phyloP scores from a whole-genome alignment of 1,284 basidiomycete genomes.

The Trichosporon asahii region DNA sequence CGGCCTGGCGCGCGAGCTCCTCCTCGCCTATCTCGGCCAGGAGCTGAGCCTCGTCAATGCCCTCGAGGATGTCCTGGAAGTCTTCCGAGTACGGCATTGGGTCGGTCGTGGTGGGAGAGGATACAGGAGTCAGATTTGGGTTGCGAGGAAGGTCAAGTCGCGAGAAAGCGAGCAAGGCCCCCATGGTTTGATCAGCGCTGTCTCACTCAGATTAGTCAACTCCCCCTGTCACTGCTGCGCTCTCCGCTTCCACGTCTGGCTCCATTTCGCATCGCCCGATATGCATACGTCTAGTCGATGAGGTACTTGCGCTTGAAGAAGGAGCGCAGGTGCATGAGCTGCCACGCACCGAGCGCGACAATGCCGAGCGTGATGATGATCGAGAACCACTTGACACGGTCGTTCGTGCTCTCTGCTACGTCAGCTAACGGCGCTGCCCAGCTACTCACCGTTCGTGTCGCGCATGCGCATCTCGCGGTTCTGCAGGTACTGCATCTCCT shows the following conservation, averaged over 20 bases:
- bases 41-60: not conserved
- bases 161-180: not conserved
- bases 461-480: constrained; percentile 82
- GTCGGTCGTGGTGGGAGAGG: not conserved
- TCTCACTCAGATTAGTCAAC: not conserved
- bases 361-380: constrained; percentile 80
- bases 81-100: not conserved
- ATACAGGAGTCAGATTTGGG: not conserved
- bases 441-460: constrained; percentile 78
- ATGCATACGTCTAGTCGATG: constrained; percentile 63
- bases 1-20: not conserved
- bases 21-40: not conserved
- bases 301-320: constrained; percentile 98
- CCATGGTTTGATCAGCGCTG: not conserved
- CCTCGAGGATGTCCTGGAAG: not conserved
- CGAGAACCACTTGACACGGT: constrained; percentile 87
- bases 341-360: constrained; percentile 84
- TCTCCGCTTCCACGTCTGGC: not conserved
- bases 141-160: not conserved
- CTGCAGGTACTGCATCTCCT: constrained; percentile 91
- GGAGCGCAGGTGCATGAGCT: constrained; percentile 80
- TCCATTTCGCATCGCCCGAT: not conserved
- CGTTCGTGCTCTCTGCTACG: constrained; percentile 79
- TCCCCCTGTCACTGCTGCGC: not conserved
- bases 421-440: not conserved